Evolutionary conservation across 2,329 filamentous ascomycete species (phyloP), one percentile per base, ranked within the genome.

Genomic region (Camillea tinctor): DNA sequence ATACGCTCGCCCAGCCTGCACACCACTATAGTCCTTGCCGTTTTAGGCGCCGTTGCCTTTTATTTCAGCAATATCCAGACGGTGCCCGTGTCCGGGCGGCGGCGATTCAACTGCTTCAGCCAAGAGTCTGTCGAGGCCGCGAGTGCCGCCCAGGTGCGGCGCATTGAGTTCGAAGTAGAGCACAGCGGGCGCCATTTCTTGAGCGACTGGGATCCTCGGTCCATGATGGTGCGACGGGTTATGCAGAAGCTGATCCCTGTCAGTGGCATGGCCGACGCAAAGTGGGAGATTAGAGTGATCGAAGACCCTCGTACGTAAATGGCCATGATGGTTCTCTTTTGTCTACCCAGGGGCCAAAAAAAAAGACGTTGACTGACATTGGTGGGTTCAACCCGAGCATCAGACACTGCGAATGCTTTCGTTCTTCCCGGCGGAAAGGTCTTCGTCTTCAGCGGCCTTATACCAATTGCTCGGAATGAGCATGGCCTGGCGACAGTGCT

Each of bases 371-470:
- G 51, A 13, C 20, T 48, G 50, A 21, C 30, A 22, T 36, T 15
- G 24, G 44, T 21, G 21, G 36, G 26, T 44, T 44, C 48, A 50
- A 48, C 52, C n/a, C 54, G 21, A 52, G 26, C 48, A 50, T 48
- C 55, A 81, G 78, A 69, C 49, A 83, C 82, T 48, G 80, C 82
- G 64, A 94, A 94, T 68, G 91, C 91, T 0, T 92, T 93, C 69
- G 90, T 94, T 1, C 81, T 92, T 5, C 90, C 91, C 0, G 90
- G 87, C 4, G 90, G 90, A 22, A 92, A 93, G 68, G 90, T 94
- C 0, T 93, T 93, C 71, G 90, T 94, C 1, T 89, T 87, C 70
- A 88, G 85, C 64, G 90, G 91, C 44, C 86, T 94, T 30, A 74
- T 93, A 57, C 81, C 82, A n/a, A 77, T 92, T 21, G 89, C 88